phyloP scores from a whole-genome alignment of 805 yeast species.

The Myxozyma monticola region DNA sequence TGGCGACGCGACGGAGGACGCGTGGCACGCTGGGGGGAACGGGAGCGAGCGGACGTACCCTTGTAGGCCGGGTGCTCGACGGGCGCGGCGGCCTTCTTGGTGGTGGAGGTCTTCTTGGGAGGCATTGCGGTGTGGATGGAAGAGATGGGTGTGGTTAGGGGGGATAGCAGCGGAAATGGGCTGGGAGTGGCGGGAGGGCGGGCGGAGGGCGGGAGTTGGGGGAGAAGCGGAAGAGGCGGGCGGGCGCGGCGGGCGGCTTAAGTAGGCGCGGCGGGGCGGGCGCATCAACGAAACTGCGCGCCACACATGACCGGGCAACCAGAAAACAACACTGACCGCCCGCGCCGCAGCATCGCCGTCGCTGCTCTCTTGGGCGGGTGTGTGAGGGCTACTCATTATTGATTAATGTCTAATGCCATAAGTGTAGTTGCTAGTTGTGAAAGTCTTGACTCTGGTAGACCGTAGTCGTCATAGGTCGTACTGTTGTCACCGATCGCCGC shows the following conservation, averaged over 20 bases:
- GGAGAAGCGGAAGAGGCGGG: conserved; percentile 5
- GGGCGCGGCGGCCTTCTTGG: conserved; percentile 34
- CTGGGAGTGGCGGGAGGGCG: conserved; percentile 1
- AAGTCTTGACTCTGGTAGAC: no score
- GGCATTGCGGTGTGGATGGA: conserved; percentile 23
- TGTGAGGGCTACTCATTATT: no score
- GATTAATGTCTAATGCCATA: no score
- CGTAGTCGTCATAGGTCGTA: no score
- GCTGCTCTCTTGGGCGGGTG: no score
- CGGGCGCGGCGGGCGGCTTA: conserved; percentile 15
- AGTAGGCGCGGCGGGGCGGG: conserved; percentile 6
- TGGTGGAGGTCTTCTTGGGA: conserved; percentile 30
- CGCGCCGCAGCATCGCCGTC: no score
- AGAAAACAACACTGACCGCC: neutral
- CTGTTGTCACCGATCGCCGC: no score
- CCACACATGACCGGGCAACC: neutral
- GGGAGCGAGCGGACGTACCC: conserved; percentile 37
- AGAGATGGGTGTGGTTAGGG: neutral
- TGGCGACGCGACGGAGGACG: neutral
- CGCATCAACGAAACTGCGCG: neutral
- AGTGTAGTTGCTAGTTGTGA: no score
- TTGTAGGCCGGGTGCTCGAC: conserved; percentile 42
- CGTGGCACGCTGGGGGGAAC: neutral
- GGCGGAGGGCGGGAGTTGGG: neutral
- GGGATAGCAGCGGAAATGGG: neutral